Evolutionary conservation across 148 eudicot species (phyloP).

Genomic region (Camellia granthamiana): DNA sequence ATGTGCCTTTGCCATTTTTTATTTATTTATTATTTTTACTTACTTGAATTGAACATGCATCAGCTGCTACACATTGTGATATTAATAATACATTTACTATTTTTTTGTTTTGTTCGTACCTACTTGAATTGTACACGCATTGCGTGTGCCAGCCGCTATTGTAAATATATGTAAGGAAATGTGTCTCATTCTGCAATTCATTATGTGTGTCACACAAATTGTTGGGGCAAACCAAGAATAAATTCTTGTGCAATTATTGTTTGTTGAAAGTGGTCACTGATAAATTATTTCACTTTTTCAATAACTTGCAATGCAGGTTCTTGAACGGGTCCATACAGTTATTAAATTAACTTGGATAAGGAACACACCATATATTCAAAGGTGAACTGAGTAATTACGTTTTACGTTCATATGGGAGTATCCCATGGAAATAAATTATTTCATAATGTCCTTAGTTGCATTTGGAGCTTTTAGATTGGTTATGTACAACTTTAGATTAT

Average conservation of each 20-base stretch:
- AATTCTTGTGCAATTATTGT: background rate
- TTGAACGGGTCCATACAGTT: slow-evolving; percentile 51
- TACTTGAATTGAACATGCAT: too few species aligned
- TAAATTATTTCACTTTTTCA: slow-evolving; percentile 3
- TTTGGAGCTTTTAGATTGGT: background rate
- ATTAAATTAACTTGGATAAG: slow-evolving; percentile 91
- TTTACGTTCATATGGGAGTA: background rate
- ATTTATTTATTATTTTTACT: too few species aligned
- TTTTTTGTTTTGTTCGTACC: too few species aligned
- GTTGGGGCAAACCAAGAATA: slow-evolving; percentile 2
- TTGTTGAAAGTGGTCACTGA: slow-evolving; percentile 10
- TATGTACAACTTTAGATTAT: background rate
- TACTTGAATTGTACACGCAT: too few species aligned
- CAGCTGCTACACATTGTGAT: too few species aligned
- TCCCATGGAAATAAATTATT: background rate
- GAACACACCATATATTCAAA: slow-evolving; percentile 61
- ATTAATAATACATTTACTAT: too few species aligned
- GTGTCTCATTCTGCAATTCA: background rate
- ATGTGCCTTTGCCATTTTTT: too few species aligned
- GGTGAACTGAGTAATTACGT: slow-evolving; percentile 36
- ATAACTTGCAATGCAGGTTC: slow-evolving; percentile 51
- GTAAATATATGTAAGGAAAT: background rate
- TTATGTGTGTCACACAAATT: slow-evolving; percentile 1
- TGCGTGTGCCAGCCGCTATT: too few species aligned
- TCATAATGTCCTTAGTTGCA: background rate